Evolutionary conservation across 192 early-diverging fungal genomes (phyloP), one percentile per base, ranked within the genome.

Genomic region (Gaertneriomyces sp.): DNA sequence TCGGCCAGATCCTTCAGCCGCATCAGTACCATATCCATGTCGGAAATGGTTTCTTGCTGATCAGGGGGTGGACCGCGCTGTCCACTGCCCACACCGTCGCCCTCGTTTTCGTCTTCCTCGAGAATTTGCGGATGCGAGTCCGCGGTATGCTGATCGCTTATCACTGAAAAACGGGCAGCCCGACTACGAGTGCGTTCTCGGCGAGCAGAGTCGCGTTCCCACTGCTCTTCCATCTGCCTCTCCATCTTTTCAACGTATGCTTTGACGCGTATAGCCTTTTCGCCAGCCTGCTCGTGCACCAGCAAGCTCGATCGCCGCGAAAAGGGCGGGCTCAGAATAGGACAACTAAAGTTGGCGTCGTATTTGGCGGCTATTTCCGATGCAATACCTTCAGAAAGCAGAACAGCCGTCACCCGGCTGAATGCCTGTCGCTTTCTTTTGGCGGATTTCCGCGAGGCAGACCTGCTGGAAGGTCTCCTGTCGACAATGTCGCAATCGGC

Each of bases 1-100:
- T 66, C 70, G n/a, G 63, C 63, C 45, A 61, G 42, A 19, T 72
- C 65, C 25, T 54, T 47, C 8, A 66, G 63, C 39, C 63, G 63
- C 54, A 52, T 44, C 47, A 70, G 38, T 33, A 70, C 71, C 16
- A 33, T 53, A 42, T 68, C 61, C 64, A 68, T 17, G 46, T 68
- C 66, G 1, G 60, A 40, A 25, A 33, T 33, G 25, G 25, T 33
- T 33, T 33, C 25, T 33, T 33, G 25, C 25, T 33, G 25, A 33
- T 33, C 25, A 33, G 25, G 25, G 25, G 25, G 25, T 33, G 25
- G 25, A 33, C 25, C 25, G 25, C 25, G 25, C 25, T 33, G 25
- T 33, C 25, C 25, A 33, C 25, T 33, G 25, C 25, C 25, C 25
- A 33, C 25, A 2, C 25, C 25, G 2, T 33, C 25, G 25, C 25